Base-by-base conservation (phyloP, 2,329 filamentous ascomycete species). In the Colletotrichum noveboracense region DNA sequence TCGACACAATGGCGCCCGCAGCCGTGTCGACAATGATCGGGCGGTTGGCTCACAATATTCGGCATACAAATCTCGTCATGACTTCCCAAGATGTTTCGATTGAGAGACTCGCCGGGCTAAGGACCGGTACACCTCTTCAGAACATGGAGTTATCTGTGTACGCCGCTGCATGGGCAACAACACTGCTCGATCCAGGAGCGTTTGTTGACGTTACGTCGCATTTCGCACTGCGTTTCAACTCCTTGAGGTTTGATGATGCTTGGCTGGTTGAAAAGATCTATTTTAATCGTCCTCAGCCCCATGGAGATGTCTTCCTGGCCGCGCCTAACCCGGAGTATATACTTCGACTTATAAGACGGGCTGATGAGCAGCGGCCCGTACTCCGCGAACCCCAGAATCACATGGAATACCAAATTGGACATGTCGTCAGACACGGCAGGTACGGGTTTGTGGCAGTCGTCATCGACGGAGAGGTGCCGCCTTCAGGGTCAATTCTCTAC, bases 391-490 rank as follows among this genome's bases (percentile, higher is more conserved):
- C 80, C n/a, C 68, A 69, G 43, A 65, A 68, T 8, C 76, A 79
- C 12, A 62, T 80, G 56, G 70, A 78, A 76, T 96, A 92, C 83
- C 91, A 89, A 66, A 90, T 98, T 65, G 97, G 97, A 1, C 94
- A 97, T 79, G 90, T 98, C 8, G 98, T 98, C 82, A 90, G 89
- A 64, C 97, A 99, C 84, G 92, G 89, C 76, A 91, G 96, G 61
- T 98, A 97, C 82, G 87, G 90, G 24, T 98, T 96, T 82, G 87
- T 93, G 65, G 96, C 94, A 21, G 90, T 97, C 30, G 94, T 99
- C 74, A 95, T 94, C 16, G 96, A 96, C 96, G 93, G 94, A 66
- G 85, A 88, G 81, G 52, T 66, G 26, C 64, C 64, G n/a, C 30
- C 38, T 14, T 52, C 72, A 48, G 76, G 71, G 34, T 77, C 56